Evolutionary conservation across 1,139 yeast species (phyloP).

Genomic region (Candida mesenterica): DNA sequence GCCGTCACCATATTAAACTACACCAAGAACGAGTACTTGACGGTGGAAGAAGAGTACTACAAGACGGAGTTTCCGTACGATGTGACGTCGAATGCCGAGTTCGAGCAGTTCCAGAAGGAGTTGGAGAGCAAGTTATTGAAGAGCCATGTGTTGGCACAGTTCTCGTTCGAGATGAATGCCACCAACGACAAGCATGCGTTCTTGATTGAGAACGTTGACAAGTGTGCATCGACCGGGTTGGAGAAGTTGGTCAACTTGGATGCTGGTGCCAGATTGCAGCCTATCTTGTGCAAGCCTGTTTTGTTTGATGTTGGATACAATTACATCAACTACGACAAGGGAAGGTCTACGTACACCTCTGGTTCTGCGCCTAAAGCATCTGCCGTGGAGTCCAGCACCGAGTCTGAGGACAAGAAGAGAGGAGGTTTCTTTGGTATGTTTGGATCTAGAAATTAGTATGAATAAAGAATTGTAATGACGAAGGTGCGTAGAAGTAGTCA

Average conservation of each 20-base stretch:
- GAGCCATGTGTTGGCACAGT: conserved; percentile 53
- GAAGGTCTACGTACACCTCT: conserved; percentile 11
- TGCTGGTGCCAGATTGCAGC: conserved; percentile 34
- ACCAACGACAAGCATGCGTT: conserved; percentile 9
- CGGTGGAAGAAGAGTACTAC: conserved; percentile 18
- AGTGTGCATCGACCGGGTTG: conserved; percentile 41
- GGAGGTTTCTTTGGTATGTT: conserved; percentile 48
- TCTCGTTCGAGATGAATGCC: conserved; percentile 26
- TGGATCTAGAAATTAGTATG: conserved; percentile 19
- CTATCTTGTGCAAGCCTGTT: conserved; percentile 80
- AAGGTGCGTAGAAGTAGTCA: no score
- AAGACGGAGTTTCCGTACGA: conserved; percentile 37
- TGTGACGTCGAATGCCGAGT: conserved; percentile 36
- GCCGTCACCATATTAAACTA: conserved; percentile 52
- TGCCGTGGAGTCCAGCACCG: conserved; percentile 14
- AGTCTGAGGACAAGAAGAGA: conserved; percentile 27
- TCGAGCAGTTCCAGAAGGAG: conserved; percentile 26
- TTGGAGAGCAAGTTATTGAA: conserved; percentile 33
- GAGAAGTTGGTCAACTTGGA: conserved; percentile 48
- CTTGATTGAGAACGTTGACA: conserved; percentile 51
- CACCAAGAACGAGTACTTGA: conserved; percentile 26
- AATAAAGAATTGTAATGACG: not conserved
- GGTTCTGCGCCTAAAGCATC: conserved; percentile 8
- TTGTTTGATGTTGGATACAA: conserved; percentile 87
- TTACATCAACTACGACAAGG: conserved; percentile 54